Conservation (phyloP, 2,329 filamentous ascomycete species). For the Stagonosporopsis cucurbitacearum region DNA sequence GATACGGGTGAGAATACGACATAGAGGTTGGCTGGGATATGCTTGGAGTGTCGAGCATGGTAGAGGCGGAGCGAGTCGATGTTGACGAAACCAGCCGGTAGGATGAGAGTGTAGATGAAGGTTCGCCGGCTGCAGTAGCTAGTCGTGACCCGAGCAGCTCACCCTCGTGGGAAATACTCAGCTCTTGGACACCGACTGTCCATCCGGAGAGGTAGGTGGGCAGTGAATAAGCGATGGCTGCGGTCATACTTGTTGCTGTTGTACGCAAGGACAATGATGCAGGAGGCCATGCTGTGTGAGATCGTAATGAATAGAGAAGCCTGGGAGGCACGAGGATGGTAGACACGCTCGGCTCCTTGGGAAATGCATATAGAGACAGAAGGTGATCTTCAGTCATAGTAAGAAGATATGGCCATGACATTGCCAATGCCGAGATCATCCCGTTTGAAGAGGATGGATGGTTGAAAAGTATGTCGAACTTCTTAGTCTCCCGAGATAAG, state of each 20-base stretch:
- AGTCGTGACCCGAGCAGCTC: conserved; percentile 58
- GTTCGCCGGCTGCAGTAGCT: conserved; percentile 58
- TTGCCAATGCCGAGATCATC: conserved; percentile 72
- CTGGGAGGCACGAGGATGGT: conserved; percentile 53
- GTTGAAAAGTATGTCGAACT: conserved; percentile 61
- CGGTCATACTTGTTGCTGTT: conserved; percentile 68
- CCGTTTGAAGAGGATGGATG: conserved; percentile 69
- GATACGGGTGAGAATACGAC: conserved; percentile 76
- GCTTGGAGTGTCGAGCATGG: conserved; percentile 32
- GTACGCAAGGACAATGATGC: conserved; percentile 83
- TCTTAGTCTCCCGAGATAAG: conserved; percentile 56
- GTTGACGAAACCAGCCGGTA: conserved; percentile 35
- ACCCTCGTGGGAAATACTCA: conserved; percentile 67
- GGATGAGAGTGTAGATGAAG: conserved; percentile 51
- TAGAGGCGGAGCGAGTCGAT: conserved; percentile 36
- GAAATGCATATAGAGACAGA: conserved; percentile 77
- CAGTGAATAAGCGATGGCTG: conserved; percentile 86
- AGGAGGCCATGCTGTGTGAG: conserved; percentile 78
- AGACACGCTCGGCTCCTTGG: conserved; percentile 5
- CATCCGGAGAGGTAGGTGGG: conserved; percentile 78
- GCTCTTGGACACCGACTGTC: conserved; percentile 90
- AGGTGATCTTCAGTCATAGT: conserved; percentile 77
- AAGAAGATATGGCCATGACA: conserved; percentile 76
- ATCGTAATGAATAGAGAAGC: conserved; percentile 79
- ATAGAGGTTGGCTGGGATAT: conserved; percentile 54